Conservation (phyloP, 352 stramenopile genomes). For the Paralagenidium karlingii region DNA sequence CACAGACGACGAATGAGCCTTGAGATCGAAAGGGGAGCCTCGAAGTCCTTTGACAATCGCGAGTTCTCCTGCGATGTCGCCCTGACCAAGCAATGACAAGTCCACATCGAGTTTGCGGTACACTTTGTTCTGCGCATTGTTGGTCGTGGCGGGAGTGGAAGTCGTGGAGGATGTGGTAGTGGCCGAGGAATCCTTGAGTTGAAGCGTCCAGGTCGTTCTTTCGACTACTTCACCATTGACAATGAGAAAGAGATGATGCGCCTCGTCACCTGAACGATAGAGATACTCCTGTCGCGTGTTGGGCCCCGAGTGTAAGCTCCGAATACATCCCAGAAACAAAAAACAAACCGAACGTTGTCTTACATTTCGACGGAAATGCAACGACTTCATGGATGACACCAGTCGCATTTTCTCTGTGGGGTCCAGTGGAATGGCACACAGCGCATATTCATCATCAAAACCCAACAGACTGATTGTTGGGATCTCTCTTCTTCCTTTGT, state of each 20-base stretch:
- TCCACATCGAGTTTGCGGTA: conserved; percentile 72
- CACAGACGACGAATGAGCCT: too few species aligned
- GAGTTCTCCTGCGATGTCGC: conserved; percentile 45
- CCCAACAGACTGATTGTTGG: not conserved
- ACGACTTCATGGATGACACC: conserved; percentile 46
- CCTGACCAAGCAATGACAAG: conserved; percentile 33
- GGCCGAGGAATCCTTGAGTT: conserved; percentile 5
- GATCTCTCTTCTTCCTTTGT: not conserved
- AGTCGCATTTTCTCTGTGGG: conserved; percentile 58
- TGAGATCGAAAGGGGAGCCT: conserved; percentile 44
- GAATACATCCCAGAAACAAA: not conserved
- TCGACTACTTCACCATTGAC: conserved; percentile 55
- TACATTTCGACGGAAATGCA: conserved; percentile 54
- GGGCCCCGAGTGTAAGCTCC: not conserved
- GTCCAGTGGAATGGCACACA: not conserved
- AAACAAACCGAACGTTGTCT: not conserved
- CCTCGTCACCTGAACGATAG: conserved; percentile 42
- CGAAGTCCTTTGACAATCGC: conserved; percentile 42
- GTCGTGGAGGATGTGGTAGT: conserved; percentile 9
- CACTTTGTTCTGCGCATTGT: conserved; percentile 26
- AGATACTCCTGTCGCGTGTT: conserved; percentile 49
- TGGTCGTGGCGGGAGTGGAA: conserved; percentile 14
- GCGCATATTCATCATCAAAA: not conserved
- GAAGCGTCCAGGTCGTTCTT: conserved; percentile 39
- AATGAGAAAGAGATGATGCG: conserved; percentile 67